Evolutionary conservation across 2,329 filamentous ascomycete species (phyloP).

Genomic region (Aspergillus eucalypticola): DNA sequence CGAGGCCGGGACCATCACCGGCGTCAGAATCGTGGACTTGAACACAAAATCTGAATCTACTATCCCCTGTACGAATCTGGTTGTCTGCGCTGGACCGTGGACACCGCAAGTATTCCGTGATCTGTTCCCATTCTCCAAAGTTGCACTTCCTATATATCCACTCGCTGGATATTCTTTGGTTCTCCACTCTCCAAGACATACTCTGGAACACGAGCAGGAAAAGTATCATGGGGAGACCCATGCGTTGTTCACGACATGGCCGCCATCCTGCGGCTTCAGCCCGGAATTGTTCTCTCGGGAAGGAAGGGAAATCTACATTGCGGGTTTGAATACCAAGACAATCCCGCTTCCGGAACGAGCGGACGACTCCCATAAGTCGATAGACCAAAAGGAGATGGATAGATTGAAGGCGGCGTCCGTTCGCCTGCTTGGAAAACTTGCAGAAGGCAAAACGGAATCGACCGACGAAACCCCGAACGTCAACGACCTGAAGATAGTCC

Average conservation of each 20-base stretch:
- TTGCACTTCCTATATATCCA: constrained; percentile 59
- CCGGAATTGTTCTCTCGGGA: constrained; percentile 71
- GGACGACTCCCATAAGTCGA: constrained; percentile 34
- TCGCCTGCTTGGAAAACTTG: constrained; percentile 35
- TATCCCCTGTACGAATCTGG: constrained; percentile 63
- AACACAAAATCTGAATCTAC: constrained; percentile 25
- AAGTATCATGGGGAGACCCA: constrained; percentile 57
- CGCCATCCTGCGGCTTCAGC: constrained; percentile 56
- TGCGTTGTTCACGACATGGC: constrained; percentile 66
- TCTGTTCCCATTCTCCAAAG: constrained; percentile 61
- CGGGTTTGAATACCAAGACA: constrained; percentile 65
- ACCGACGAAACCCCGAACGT: constrained; percentile 33
- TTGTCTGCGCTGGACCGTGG: constrained; percentile 73
- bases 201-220: constrained; percentile 28
- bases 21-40: constrained; percentile 53
- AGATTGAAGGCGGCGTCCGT: constrained; percentile 35
- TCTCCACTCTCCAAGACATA: constrained; percentile 58
- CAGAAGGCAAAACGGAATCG: constrained; percentile 12
- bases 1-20: constrained; percentile 51
- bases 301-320: constrained; percentile 70
- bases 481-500: constrained; percentile 62
- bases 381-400: constrained; percentile 46
- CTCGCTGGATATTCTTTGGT: constrained; percentile 74
- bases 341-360: constrained; percentile 62
- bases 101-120: constrained; percentile 63